phyloP scores from a whole-genome alignment of 345 rosid species.

The Viola odorata region DNA sequence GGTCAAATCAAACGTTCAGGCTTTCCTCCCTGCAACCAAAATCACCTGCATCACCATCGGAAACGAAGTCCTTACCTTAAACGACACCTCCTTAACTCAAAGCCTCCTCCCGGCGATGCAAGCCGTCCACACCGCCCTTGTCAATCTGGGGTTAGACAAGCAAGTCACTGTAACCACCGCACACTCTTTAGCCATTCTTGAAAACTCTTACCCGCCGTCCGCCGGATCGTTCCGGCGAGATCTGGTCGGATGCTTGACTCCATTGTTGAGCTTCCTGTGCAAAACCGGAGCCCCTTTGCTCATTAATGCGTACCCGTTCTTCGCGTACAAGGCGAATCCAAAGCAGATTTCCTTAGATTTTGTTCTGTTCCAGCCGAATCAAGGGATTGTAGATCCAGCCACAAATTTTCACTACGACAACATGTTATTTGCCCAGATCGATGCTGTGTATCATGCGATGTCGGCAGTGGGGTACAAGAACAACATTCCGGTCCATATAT shows the following conservation, averaged over 20 bases:
- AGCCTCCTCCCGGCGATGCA: conserved; percentile 82
- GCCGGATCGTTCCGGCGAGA: conserved; percentile 68
- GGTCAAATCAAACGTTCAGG: conserved; percentile 66
- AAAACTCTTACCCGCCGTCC: conserved; percentile 83
- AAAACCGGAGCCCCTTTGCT: conserved; percentile 68
- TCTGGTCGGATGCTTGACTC: conserved; percentile 39
- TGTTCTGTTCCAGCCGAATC: conserved; percentile 69
- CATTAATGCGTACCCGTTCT: conserved; percentile 90
- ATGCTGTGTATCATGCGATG: conserved; percentile 73
- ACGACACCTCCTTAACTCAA: conserved; percentile 55
- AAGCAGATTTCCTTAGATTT: conserved; percentile 67
- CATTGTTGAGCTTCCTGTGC: conserved; percentile 58
- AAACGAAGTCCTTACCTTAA: conserved; percentile 75
- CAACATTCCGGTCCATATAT: conserved; percentile 55
- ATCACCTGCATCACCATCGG: conserved; percentile 78
- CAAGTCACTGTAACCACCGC: conserved; percentile 73
- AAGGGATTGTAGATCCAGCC: conserved; percentile 59
- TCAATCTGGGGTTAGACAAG: conserved; percentile 53
- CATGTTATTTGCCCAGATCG: conserved; percentile 92
- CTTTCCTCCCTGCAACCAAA: conserved; percentile 70
- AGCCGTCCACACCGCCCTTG: conserved; percentile 59
- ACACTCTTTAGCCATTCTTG: conserved; percentile 63
- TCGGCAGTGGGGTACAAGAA: conserved; percentile 59
- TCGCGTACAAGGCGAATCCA: conserved; percentile 82
- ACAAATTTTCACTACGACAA: conserved; percentile 72